phyloP scores from a whole-genome alignment of 257 asterid species.

The Dorcoceras hygrometricum region DNA sequence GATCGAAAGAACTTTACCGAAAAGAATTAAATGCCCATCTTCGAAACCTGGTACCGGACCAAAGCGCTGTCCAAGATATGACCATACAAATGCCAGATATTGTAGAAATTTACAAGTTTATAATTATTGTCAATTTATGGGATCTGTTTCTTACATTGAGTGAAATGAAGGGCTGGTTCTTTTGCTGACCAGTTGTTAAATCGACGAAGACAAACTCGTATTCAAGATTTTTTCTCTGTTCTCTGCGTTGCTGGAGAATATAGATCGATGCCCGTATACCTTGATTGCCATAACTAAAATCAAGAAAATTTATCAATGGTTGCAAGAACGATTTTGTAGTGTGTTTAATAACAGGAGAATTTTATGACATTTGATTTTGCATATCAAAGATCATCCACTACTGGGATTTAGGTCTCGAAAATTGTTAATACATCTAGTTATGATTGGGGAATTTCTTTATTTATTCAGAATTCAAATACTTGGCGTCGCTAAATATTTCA shows the following conservation, averaged over 20 bases:
- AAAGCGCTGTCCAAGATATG: conserved; percentile 16
- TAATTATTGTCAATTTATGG: neutral
- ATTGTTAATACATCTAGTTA: too few relatives aligned
- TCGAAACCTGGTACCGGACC: conserved; percentile 29
- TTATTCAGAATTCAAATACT: too few relatives aligned
- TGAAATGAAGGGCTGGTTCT: conserved; percentile 15
- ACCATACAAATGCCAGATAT: too few relatives aligned
- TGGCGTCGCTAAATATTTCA: too few relatives aligned
- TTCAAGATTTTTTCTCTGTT: conserved; percentile 22
- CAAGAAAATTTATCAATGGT: too few relatives aligned
- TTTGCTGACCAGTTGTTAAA: conserved; percentile 18
- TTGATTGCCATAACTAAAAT: conserved; percentile 22
- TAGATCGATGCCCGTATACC: conserved; percentile 17
- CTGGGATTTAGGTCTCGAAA: too few relatives aligned
- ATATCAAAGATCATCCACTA: too few relatives aligned
- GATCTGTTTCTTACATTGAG: conserved; percentile 13
- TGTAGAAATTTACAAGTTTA: neutral
- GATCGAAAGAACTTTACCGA: conserved; percentile 9
- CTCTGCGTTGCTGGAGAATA: conserved; percentile 18
- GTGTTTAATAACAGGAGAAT: too few relatives aligned
- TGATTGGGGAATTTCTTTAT: too few relatives aligned
- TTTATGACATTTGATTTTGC: too few relatives aligned
- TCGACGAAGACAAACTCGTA: conserved; percentile 16
- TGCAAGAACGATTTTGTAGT: too few relatives aligned
- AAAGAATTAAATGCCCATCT: conserved; percentile 30